These are phyloP conservation scores for Tulasnella sp. DNA, from an alignment of 768 basidiomycete species.

Conservation along the genomic window DNA sequence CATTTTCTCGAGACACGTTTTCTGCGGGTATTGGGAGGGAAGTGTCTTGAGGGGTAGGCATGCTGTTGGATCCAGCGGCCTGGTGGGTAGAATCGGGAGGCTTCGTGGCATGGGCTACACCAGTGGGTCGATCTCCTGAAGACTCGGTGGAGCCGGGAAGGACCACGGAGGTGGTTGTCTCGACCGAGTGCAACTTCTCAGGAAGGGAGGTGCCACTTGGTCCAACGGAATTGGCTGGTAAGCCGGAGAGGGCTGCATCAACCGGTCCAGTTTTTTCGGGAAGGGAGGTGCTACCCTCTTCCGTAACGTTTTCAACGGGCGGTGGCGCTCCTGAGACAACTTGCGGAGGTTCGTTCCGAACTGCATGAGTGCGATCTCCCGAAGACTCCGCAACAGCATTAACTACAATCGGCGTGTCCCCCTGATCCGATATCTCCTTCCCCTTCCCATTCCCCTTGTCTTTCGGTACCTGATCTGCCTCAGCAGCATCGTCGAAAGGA, in stretches of 20 bases:
- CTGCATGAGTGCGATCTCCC: no score
- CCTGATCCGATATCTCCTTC: neutral
- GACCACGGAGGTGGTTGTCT: neutral
- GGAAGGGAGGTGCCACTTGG: neutral
- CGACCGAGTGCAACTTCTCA: neutral
- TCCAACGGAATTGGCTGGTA: no score
- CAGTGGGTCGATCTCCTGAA: neutral
- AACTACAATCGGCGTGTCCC: neutral
- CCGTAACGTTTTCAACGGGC: no score
- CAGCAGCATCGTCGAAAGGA: neutral
- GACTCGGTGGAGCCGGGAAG: neutral
- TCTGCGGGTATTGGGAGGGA: no score
- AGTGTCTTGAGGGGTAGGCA: neutral
- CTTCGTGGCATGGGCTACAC: neutral
- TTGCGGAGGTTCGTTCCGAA: no score
- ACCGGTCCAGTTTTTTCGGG: no score
- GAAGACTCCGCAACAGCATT: neutral
- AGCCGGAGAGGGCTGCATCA: no score
- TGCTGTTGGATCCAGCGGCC: neutral
- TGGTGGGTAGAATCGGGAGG: neutral
- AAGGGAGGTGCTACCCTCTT: no score
- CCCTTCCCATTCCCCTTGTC: neutral
- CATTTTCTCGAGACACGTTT: no score
- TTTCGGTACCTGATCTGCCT: neutral
- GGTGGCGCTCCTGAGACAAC: no score